Percentiles rank a stretch among this genome's conserved stretches.
Evolutionary conservation across 1,284 basidiomycete genomes (phyloP).

Genomic region (Ceratorhiza oryzae-sativae): DNA sequence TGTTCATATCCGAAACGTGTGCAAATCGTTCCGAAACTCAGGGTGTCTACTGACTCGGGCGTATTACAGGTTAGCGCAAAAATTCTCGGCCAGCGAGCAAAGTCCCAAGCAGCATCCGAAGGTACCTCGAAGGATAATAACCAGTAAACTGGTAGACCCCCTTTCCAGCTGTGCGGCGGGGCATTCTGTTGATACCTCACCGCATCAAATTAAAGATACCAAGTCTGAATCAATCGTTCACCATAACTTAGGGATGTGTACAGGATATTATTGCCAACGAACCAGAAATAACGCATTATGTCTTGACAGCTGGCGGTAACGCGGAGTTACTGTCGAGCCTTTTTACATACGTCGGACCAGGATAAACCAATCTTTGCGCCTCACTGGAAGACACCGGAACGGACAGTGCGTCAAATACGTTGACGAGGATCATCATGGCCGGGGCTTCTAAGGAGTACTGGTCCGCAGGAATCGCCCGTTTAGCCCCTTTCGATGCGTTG

Average conservation of each 20-base stretch:
- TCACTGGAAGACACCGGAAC: slow-evolving; percentile 12
- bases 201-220: neutral
- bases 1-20: slow-evolving; percentile 81
- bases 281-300: neutral
- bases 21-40: slow-evolving; percentile 38
- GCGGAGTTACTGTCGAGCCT: neutral
- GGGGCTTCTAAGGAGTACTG: neutral
- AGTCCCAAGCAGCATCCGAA: slow-evolving; percentile 10
- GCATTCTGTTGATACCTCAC: neutral
- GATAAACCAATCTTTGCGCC: slow-evolving; percentile 16
- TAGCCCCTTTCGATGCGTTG: neutral
- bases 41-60: slow-evolving; percentile 38
- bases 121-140: neutral
- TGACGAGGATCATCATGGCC: slow-evolving; percentile 9
- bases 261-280: neutral
- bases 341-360: neutral
- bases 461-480: neutral
- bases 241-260: slow-evolving; percentile 3
- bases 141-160: slow-evolving; percentile 1
- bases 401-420: slow-evolving; percentile 9
- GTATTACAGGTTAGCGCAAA: slow-evolving; percentile 73
- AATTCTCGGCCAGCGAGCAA: slow-evolving; percentile 65
- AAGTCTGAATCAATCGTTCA: neutral
- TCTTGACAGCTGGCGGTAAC: neutral
- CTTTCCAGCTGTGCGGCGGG: neutral